These are phyloP conservation scores for Mortierella antarctica DNA, from an alignment of 192 early-diverging fungal species.

Conservation along the genomic window DNA sequence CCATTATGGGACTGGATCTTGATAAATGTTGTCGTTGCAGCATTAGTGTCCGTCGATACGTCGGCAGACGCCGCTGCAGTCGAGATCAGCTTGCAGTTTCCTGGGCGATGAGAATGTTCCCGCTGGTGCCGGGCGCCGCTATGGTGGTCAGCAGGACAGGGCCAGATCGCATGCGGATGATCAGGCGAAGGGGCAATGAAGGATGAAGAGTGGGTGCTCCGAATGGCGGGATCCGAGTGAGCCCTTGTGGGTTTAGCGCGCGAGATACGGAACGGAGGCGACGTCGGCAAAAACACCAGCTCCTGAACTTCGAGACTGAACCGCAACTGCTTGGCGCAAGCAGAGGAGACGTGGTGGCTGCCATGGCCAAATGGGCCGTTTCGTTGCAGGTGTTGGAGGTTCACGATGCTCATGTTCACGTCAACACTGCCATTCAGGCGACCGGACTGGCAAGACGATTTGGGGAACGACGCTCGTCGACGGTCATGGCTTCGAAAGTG, in stretches of 20 bases:
- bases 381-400: neutral
- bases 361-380: neutral
- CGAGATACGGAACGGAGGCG: slow-evolving; percentile 47
- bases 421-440: slow-evolving; percentile 20
- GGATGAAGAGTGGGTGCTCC: slow-evolving; percentile 16
- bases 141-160: neutral
- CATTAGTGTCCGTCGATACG: slow-evolving; percentile 10
- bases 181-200: slow-evolving; percentile 30
- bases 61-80: slow-evolving; percentile 11
- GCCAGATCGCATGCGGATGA: neutral
- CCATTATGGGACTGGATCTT: slow-evolving; percentile 17
- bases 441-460: slow-evolving; percentile 29
- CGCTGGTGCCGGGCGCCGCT: neutral
- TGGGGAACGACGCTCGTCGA: slow-evolving; percentile 45
- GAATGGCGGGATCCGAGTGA: slow-evolving; percentile 45
- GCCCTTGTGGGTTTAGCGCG: slow-evolving; percentile 41
- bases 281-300: slow-evolving; percentile 35
- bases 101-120: slow-evolving; percentile 4
- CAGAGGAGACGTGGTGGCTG: neutral
- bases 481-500: slow-evolving; percentile 42
- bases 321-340: slow-evolving; percentile 27
- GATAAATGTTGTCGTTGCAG: slow-evolving; percentile 39
- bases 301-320: slow-evolving; percentile 51
- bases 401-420: slow-evolving; percentile 5
- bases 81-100: slow-evolving; percentile 17